Evolutionary conservation across 176 grass and related monocot genomes (phyloP).

Genomic region (Paspalum vaginatum): DNA sequence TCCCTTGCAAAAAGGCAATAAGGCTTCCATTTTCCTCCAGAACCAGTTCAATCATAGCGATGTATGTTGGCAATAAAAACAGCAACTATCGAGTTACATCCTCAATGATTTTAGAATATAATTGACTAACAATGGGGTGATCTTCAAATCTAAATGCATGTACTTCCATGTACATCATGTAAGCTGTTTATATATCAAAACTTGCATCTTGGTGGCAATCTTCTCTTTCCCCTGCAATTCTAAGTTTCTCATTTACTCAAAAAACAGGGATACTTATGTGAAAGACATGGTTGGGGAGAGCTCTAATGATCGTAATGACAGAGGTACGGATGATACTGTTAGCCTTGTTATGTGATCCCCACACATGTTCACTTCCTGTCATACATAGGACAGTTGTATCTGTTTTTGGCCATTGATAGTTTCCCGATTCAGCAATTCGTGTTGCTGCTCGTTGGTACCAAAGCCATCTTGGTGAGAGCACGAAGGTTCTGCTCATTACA

Average conservation of each 20-base stretch:
- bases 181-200: conserved; percentile 29
- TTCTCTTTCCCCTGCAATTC: conserved; percentile 8
- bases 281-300: conserved; percentile 97
- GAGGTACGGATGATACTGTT: conserved; percentile 55
- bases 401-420: conserved; percentile 21
- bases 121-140: not conserved
- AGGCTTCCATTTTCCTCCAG: not conserved
- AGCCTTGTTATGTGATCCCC: conserved; percentile 12
- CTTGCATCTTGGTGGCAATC: not conserved
- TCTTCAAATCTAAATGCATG: not conserved
- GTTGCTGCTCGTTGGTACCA: conserved; percentile 97
- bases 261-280: conserved; percentile 89
- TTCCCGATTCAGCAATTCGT: conserved; percentile 69
- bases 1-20: not conserved
- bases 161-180: conserved; percentile 1
- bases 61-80: not conserved
- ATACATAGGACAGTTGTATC: not conserved
- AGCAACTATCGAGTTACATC: not conserved
- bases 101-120: not conserved
- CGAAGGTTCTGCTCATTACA: conserved; percentile 78
- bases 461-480: conserved; percentile 73
- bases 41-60: not conserved
- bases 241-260: conserved; percentile 34
- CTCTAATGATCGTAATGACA: conserved; percentile 96
- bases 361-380: not conserved